Percentiles rank a stretch among this genome's conserved stretches.
phyloP scores from a whole-genome alignment of 2,329 filamentous ascomycete species.

The Clarireedia paspali region DNA sequence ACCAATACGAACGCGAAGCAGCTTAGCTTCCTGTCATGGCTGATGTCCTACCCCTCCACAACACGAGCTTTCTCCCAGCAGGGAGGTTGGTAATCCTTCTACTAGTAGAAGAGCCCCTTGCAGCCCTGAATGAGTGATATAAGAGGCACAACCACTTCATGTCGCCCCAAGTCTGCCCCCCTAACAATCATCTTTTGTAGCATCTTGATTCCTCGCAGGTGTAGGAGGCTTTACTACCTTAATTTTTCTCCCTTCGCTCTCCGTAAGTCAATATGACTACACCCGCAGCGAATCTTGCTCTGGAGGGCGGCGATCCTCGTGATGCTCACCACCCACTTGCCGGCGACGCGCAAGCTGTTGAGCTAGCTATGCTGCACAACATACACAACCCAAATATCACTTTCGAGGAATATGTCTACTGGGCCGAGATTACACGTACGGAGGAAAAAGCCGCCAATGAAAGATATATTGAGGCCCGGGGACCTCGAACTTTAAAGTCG shows the following conservation, averaged over 20 bases:
- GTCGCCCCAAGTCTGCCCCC: too few species aligned
- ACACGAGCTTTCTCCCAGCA: too few species aligned
- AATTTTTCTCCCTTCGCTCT: neutral
- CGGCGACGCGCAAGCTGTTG: conserved; percentile 10
- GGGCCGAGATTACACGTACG: conserved; percentile 27
- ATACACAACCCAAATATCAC: conserved; percentile 26
- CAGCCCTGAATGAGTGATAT: too few species aligned
- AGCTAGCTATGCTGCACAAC: conserved; percentile 4
- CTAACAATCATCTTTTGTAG: neutral
- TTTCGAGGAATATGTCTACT: conserved; percentile 32
- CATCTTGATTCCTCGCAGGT: neutral
- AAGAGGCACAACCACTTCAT: too few species aligned
- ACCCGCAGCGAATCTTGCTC: conserved; percentile 16
- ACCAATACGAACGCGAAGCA: too few species aligned
- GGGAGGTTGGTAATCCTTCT: too few species aligned
- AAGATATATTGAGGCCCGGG: conserved; percentile 5
- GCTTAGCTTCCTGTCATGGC: too few species aligned
- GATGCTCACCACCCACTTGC: conserved; percentile 13
- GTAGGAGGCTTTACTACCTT: neutral
- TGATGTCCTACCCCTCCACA: too few species aligned
- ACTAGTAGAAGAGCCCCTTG: too few species aligned
- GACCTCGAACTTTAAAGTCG: neutral
- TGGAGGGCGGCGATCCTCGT: conserved; percentile 22
- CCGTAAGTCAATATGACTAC: conserved; percentile 12
- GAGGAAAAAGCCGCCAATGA: conserved; percentile 21